phyloP scores from a whole-genome alignment of 192 early-diverging fungal genomes.

The Phycomyces blakesleeanus region DNA sequence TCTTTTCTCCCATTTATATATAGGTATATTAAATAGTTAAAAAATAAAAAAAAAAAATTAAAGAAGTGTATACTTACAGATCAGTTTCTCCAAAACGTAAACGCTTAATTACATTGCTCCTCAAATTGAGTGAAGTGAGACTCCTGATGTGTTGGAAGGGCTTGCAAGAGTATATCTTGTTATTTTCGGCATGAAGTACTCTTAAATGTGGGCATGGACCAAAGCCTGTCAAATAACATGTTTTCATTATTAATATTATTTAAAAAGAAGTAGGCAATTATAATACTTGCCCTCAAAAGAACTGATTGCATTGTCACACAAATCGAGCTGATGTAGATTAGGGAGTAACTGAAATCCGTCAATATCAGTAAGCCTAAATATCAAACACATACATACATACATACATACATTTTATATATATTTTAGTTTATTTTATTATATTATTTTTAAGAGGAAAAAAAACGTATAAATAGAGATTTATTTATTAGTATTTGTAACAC shows the following conservation, averaged over 20 bases:
- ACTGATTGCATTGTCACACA: slow-evolving; percentile 42
- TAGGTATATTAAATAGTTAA: no score
- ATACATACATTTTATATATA: not conserved
- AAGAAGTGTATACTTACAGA: slow-evolving; percentile 38
- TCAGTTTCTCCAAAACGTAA: slow-evolving; percentile 33
- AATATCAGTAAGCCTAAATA: slow-evolving; percentile 27
- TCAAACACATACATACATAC: not conserved
- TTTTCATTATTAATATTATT: no score
- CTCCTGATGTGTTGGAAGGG: slow-evolving; percentile 37
- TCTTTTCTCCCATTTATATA: slow-evolving; percentile 23
- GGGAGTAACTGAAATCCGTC: slow-evolving; percentile 30
- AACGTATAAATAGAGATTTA: no score
- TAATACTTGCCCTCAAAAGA: slow-evolving; percentile 25
- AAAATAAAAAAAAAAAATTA: no score
- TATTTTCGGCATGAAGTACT: slow-evolving; percentile 38
- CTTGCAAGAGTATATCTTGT: slow-evolving; percentile 34
- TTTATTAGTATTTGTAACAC: no score
- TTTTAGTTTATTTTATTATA: not conserved
- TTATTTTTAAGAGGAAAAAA: not conserved
- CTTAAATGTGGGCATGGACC: slow-evolving; percentile 30
- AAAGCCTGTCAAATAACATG: not conserved
- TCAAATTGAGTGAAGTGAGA: slow-evolving; percentile 35
- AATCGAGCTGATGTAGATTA: slow-evolving; percentile 39
- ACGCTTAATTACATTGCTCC: slow-evolving; percentile 32
- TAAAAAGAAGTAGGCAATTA: not conserved